Evolutionary conservation across 1,284 basidiomycete species (phyloP), one percentile per base, ranked within the genome.

Genomic region (Athelia sp.): DNA sequence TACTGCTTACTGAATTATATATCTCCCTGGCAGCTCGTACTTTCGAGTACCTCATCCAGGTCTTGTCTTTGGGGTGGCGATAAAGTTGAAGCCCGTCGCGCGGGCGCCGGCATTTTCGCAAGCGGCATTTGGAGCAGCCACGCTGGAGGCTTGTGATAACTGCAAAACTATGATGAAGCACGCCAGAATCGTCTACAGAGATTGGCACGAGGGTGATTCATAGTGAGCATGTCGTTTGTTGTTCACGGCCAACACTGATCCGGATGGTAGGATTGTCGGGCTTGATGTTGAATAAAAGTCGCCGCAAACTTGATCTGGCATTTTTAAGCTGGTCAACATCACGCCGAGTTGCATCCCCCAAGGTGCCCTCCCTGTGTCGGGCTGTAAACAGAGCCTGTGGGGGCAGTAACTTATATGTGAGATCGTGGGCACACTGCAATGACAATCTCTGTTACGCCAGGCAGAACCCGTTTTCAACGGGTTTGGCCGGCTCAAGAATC

Each of bases 161-260:
- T 40, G 36, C 36, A 40, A 40, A n/a, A 40, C 36, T 4, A 40
- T 40, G 36, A 40, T 40, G 36, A 6, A 40, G 36, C 36, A 40
- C 36, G 36, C 36, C 6, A 6, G 19, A n/a, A 40, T 40, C 19
- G 36, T n/a, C 8, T 40, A 40, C 36, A 6, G 19, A 9, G 36
- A 40, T 40, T 40, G 36, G 36, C 19, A 40, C n/a, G n/a, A 40
- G 4, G 4, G n/a, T 17, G 36, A n/a, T 40, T 4, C 26, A 29
- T 29, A 29, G 26, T 29, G 13, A 29, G 26, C 13, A 29, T 13
- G 13, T 29, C 13, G n/a, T 13, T 29, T 4, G 26, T 29, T 29
- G 26, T 29, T 29, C 26, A 29, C 26, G 26, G 26, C 4, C 26
- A 13, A 29, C 26, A 13, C 26, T 29, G 26, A 29, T 29, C 26